Evolutionary conservation across 352 stramenopile species (phyloP), one percentile per base, ranked within the genome.

Genomic region (Lagenidium sp.): DNA sequence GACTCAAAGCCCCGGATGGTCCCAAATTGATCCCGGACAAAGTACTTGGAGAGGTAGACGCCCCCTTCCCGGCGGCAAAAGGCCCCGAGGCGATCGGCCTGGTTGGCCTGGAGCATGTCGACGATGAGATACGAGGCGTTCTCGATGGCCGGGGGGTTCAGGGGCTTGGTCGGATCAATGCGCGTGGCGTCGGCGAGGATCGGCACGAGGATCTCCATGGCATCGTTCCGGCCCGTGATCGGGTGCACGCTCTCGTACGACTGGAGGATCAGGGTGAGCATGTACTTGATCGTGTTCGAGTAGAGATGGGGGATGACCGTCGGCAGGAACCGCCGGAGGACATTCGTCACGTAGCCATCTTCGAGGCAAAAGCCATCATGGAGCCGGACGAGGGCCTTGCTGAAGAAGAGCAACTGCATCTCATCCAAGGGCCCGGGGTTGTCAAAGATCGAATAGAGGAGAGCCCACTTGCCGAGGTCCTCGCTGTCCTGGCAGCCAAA

Each of bases 241-340:
- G 81, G 81, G 46, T 93, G 81, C 6, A 93, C 80, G 47, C 81
- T 93, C 39, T 93, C 81, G 49, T 93, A 93, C 32, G 75, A 89
- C 58, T 93, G 81, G 13, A 93, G 47, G 47, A 93, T 90, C 11
- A 93, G 65, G 35, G 74, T 87, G 20, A 93, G 73, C 73, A 93
- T 87, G 55, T 90, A 89, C 73, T 93, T 93, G 68, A 93, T 82
- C 3, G 81, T 93, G 46, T 86, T 89, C 26, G 80, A 88, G 57
- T 93, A 93, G 36, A 93, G 38, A 47, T 93, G 81, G 23, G 75
- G 74, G 29, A 93, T 68, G n/a, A 87, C 68, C 26, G 65, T 50
- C 4, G 81, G 81, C 46, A 93, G 38, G 50, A 90, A 90, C 13
- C 66, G 68, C 31, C 70, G 73, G n/a, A 93, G 61, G 20, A 93